phyloP scores from a whole-genome alignment of 352 stramenopile genomes.

The Phytophthora pinifolia region DNA sequence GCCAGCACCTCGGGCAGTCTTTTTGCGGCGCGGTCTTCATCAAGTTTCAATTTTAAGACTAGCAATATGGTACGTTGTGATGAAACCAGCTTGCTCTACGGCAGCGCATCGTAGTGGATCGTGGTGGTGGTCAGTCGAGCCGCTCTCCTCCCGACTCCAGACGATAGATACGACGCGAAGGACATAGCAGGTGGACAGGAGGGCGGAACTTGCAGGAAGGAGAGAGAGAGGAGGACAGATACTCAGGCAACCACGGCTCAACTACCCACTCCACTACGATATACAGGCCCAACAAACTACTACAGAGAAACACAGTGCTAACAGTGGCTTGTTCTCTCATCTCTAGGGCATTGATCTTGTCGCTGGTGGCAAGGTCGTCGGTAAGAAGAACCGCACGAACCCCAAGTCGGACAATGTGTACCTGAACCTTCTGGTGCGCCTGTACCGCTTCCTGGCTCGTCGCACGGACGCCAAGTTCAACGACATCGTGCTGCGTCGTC shows the following conservation, averaged over 20 bases:
- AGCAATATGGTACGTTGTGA: conserved; percentile 79
- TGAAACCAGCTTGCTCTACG: conserved; percentile 1
- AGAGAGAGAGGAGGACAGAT: conserved; percentile 5
- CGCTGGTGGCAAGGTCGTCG: conserved; percentile 97
- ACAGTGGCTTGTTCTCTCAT: conserved; percentile 24
- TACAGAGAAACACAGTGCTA: conserved; percentile 12
- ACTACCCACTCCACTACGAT: background rate
- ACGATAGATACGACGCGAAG: background rate
- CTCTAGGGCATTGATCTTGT: conserved; percentile 99
- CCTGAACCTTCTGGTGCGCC: conserved; percentile 96
- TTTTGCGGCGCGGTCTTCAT: conserved; percentile 78
- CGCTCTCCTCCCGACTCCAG: conserved; percentile 4
- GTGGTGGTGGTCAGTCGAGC: conserved; percentile 5
- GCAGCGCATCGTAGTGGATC: background rate
- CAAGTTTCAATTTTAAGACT: conserved; percentile 88
- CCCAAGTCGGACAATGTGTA: conserved; percentile 99
- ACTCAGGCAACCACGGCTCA: conserved; percentile 4
- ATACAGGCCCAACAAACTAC: conserved; percentile 1
- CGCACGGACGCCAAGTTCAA: conserved; percentile 99
- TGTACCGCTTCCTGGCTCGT: conserved; percentile 97
- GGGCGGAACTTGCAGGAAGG: background rate
- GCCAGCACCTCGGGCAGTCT: conserved; percentile 43
- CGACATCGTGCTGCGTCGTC: conserved; percentile 96
- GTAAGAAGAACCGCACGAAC: conserved; percentile 97
- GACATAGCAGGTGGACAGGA: conserved; percentile 21